Evolutionary conservation across 257 asterid species (phyloP).

Genomic region (Solanum pinnatisectum): DNA sequence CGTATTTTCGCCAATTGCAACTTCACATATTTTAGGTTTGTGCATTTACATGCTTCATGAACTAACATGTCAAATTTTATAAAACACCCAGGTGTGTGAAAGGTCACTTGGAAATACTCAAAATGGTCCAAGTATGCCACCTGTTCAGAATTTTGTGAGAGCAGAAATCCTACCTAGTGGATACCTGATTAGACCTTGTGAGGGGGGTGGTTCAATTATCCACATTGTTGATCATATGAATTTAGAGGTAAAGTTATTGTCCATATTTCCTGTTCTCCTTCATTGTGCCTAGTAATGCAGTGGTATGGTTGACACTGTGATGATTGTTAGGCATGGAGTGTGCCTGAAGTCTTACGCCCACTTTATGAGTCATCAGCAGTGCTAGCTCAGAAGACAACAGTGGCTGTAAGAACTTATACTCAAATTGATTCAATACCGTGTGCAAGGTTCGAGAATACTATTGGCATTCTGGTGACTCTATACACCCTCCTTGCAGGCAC

Average conservation of each 20-base stretch:
- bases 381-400: slow-evolving; percentile 70
- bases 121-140: slow-evolving; percentile 86
- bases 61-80: not conserved
- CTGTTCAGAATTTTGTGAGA: slow-evolving; percentile 70
- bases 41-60: not conserved
- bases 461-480: not conserved
- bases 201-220: slow-evolving; percentile 87
- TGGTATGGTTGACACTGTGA: not conserved
- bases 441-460: not conserved
- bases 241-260: slow-evolving; percentile 44
- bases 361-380: slow-evolving; percentile 75
- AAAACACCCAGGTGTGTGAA: slow-evolving; percentile 57
- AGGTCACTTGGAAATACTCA: slow-evolving; percentile 78
- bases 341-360: slow-evolving; percentile 87
- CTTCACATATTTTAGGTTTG: not conserved
- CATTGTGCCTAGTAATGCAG: not conserved
- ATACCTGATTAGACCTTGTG: slow-evolving; percentile 80
- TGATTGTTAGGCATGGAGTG: slow-evolving; percentile 57
- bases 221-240: slow-evolving; percentile 86
- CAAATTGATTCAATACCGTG: not conserved
- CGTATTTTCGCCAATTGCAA: not conserved
- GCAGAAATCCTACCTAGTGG: slow-evolving; percentile 91
- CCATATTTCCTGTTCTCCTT: not conserved
- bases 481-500: slow-evolving; percentile 39
- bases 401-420: slow-evolving; percentile 45